phyloP scores from a whole-genome alignment of 768 basidiomycete species.

The Xerocomus potaroensis region DNA sequence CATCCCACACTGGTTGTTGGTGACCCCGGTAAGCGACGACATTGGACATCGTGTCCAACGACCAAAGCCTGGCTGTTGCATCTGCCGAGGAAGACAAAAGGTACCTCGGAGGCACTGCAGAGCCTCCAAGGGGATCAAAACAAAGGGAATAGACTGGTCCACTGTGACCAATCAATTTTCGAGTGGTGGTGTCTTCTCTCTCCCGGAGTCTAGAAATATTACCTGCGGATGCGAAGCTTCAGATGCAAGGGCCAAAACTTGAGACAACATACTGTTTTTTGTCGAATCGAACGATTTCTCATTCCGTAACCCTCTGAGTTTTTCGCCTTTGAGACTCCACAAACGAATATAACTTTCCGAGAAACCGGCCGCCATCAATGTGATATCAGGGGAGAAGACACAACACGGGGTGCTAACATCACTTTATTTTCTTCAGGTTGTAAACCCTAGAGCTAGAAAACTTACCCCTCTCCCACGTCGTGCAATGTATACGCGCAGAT shows the following conservation, averaged over 20 bases:
- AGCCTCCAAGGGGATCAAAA: constrained; percentile 89
- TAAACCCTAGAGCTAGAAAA: constrained; percentile 1
- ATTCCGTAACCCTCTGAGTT: constrained; percentile 68
- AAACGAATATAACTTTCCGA: constrained; percentile 92
- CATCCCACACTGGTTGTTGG: constrained; percentile 97
- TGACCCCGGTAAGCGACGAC: constrained; percentile 94
- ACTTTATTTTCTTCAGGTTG: constrained; percentile 9
- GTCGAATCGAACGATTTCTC: constrained; percentile 66
- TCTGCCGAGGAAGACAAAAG: constrained; percentile 93
- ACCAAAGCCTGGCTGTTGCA: constrained; percentile 89
- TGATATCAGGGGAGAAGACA: constrained; percentile 86
- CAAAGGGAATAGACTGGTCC: constrained; percentile 93
- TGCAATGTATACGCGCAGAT: constrained; percentile 95
- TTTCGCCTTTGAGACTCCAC: constrained; percentile 94
- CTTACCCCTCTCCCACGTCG: constrained; percentile 92
- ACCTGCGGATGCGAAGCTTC: constrained; percentile 36
- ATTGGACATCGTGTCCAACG: constrained; percentile 90
- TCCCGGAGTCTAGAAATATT: constrained; percentile 60
- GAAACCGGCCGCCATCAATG: constrained; percentile 92
- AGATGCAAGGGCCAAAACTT: not conserved
- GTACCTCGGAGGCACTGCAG: constrained; percentile 79
- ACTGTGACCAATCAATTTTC: constrained; percentile 96
- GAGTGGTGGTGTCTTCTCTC: constrained; percentile 73
- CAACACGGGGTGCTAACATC: constrained; percentile 69
- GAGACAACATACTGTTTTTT: constrained; percentile 57